Conservation (phyloP, 2,329 filamentous ascomycete genomes). For the Fusarium sp. region DNA sequence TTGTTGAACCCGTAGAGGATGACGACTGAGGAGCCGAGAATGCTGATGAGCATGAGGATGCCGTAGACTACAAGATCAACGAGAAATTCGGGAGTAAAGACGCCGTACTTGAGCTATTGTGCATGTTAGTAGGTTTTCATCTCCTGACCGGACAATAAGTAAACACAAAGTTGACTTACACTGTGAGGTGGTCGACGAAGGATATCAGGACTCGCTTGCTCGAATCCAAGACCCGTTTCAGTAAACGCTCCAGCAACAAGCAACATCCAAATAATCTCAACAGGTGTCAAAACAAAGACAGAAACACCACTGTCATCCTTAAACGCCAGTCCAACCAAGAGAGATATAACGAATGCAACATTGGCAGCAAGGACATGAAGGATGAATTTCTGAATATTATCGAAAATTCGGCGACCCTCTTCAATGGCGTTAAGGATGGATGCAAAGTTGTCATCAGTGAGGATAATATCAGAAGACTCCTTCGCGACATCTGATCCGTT, state of each 20-base stretch:
- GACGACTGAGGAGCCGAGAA: constrained; percentile 68
- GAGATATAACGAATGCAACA: constrained; percentile 73
- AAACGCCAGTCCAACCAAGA: constrained; percentile 77
- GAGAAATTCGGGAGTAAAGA: constrained; percentile 75
- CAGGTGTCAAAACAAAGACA: constrained; percentile 76
- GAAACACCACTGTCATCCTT: constrained; percentile 74
- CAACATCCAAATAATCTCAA: constrained; percentile 81
- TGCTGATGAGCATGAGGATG: constrained; percentile 72
- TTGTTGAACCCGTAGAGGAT: constrained; percentile 68
- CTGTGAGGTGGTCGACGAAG: constrained; percentile 70
- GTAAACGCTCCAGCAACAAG: constrained; percentile 79
- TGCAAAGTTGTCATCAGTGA: constrained; percentile 77
- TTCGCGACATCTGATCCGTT: constrained; percentile 78
- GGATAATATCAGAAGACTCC: constrained; percentile 73
- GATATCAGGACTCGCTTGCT: constrained; percentile 75
- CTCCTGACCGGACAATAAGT: too few relatives aligned
- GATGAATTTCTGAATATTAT: constrained; percentile 80
- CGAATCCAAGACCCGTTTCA: constrained; percentile 80
- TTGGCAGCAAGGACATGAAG: constrained; percentile 76
- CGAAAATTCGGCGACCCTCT: constrained; percentile 76
- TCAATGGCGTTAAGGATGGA: constrained; percentile 63
- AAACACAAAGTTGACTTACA: constrained; percentile 16
- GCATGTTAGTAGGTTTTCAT: neutral
- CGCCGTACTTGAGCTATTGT: constrained; percentile 60
- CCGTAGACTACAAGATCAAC: constrained; percentile 74